A percentile compares a stretch with the other conserved stretches of the same genome.
Conservation (phyloP, 768 basidiomycete genomes). For the Russula sp. region DNA sequence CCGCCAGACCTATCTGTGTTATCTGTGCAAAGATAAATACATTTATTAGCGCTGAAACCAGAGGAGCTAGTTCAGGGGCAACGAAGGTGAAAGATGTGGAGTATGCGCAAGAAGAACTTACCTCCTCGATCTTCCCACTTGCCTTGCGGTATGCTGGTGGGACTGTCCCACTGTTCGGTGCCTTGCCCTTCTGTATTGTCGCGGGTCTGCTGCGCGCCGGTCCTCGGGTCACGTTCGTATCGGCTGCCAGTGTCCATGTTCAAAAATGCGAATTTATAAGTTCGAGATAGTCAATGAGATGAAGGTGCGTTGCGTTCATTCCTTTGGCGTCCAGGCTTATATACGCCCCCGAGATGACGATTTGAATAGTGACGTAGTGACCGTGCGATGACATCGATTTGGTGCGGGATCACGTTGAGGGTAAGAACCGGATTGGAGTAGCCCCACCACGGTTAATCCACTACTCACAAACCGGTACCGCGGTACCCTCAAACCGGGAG, state of each 20-base stretch:
- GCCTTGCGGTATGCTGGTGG: conserved; percentile 1
- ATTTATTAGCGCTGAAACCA: no score
- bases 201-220: background rate
- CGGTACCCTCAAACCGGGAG: no score
- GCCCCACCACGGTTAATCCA: no score
- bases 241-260: background rate
- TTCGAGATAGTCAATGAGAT: background rate
- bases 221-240: background rate
- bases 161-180: background rate
- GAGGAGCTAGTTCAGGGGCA: background rate
- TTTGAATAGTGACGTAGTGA: background rate
- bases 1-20: background rate
- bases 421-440: background rate
- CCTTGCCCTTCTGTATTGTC: background rate
- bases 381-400: conserved; percentile 3
- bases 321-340: background rate
- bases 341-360: background rate
- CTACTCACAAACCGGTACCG: no score
- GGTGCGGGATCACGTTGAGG: background rate
- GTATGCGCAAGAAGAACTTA: background rate
- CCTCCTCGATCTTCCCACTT: background rate
- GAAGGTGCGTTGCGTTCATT: background rate
- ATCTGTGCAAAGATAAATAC: background rate
- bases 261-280: background rate
- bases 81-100: background rate